Conservation (phyloP, 2,329 filamentous ascomycete genomes). For the Calonectria henricotiae region DNA sequence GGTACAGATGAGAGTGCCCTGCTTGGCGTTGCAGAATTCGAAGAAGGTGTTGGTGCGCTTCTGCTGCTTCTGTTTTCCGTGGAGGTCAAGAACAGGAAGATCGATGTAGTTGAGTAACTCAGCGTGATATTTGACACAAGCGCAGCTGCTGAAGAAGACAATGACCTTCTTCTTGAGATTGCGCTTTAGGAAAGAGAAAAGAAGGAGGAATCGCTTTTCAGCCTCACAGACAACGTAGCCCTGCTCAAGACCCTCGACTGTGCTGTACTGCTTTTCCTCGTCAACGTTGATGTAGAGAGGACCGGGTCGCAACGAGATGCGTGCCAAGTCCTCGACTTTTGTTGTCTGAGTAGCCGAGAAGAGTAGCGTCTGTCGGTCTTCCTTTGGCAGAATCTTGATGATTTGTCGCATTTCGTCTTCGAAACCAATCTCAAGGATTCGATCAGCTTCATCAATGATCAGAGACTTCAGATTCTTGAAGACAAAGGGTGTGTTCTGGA, state of each 20-base stretch:
- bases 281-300: constrained; percentile 99
- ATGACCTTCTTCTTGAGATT: constrained; percentile 96
- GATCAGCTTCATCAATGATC: constrained; percentile 96
- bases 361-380: constrained; percentile 95
- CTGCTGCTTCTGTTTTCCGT: constrained; percentile 98
- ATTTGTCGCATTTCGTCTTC: constrained; percentile 99
- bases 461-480: constrained; percentile 95
- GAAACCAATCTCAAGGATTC: constrained; percentile 97
- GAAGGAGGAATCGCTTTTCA: constrained; percentile 92
- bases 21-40: constrained; percentile 85
- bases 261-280: constrained; percentile 89
- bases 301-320: constrained; percentile 91
- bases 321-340: constrained; percentile 96
- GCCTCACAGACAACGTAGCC: constrained; percentile 95
- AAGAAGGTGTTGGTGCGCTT: constrained; percentile 99
- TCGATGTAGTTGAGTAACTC: constrained; percentile 99
- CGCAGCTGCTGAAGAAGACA: constrained; percentile 94
- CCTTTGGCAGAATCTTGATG: constrained; percentile 91
- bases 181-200: constrained; percentile 95
- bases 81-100: constrained; percentile 87
- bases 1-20: constrained; percentile 93
- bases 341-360: constrained; percentile 99
- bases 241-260: constrained; percentile 94
- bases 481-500: constrained; percentile 92
- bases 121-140: constrained; percentile 95